These are phyloP conservation scores for Earliella scabrosa DNA, from an alignment of 1,284 basidiomycete species.

Conservation along the genomic window DNA sequence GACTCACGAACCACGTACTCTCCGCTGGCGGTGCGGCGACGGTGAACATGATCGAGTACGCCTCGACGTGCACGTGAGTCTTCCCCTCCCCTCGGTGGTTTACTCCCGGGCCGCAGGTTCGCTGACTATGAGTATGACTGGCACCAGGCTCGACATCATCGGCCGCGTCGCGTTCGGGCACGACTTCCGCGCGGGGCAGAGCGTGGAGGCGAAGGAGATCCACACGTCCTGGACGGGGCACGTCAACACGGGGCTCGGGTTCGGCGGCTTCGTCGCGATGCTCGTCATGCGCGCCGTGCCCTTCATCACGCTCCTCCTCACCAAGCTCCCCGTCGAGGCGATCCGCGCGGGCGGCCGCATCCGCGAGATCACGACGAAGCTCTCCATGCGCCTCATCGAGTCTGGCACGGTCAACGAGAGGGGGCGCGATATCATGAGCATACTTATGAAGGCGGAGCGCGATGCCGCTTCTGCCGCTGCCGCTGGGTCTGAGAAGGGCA, in stretches of 20 bases:
- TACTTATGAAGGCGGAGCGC: conserved; percentile 25
- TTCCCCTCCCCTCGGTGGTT: background rate
- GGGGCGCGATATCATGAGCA: conserved; percentile 30
- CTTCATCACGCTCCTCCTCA: conserved; percentile 24
- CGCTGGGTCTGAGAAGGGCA: background rate
- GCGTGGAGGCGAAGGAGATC: conserved; percentile 28
- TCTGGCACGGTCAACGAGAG: conserved; percentile 24
- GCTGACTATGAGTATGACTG: no score
- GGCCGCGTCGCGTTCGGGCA: conserved; percentile 32
- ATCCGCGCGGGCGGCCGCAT: conserved; percentile 31
- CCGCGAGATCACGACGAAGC: conserved; percentile 28
- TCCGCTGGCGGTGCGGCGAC: conserved; percentile 28
- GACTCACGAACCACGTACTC: conserved; percentile 30
- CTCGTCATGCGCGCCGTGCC: conserved; percentile 30
- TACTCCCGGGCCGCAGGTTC: background rate
- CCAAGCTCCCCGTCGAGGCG: conserved; percentile 26
- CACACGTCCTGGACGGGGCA: conserved; percentile 28
- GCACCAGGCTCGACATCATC: conserved; percentile 32
- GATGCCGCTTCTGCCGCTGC: background rate
- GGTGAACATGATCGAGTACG: conserved; percentile 31
- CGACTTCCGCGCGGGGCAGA: conserved; percentile 30
- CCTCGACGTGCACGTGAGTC: conserved; percentile 31
- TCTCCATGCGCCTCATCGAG: conserved; percentile 27
- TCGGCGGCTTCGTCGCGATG: conserved; percentile 31
- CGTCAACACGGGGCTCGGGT: conserved; percentile 28